Evolutionary conservation across 371 early-diverging fungal genomes (phyloP), one percentile per base, ranked within the genome.

Genomic region (Apophysomyces ossiformis): DNA sequence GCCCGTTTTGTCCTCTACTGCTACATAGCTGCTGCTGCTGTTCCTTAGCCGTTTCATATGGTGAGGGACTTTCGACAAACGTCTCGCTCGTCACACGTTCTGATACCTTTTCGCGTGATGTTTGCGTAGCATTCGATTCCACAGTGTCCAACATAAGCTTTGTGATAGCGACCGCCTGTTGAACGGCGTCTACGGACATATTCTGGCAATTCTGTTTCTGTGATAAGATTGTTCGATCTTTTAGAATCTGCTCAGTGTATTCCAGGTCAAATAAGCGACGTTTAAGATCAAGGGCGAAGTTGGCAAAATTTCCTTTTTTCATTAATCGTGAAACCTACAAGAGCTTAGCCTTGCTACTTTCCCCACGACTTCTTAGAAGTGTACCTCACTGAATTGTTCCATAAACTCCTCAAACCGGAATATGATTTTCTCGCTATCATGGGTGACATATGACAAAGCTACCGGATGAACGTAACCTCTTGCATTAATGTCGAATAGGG

Each of bases 381-480:
- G 54, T 73, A 75, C 80, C 61, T 74, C 69, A 37, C 70, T 74
- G 37, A 82, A 82, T 18, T 70, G 62, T 11, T 75, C 74, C 73
- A 74, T 78, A 26, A 83, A 68, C 1, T 78, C 76, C 32, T 83
- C 82, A 56, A 82, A 85, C 6, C 83, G 70, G 2, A 69, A 60
- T 7, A 85, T 18, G 26, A 84, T 84, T 60, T 85, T 87, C 58
- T 82, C 65, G 4, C 82, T 74, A 63, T 87, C 85, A 57, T 78
- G 59, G 4, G 85, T 83, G 59, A 87, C 77, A 67, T 85, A 87
- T 0, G 87, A 85, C 43, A 87, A 66, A 9, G 83, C 76, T 12
- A 87, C 83, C 2, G 87, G 87, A 47, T 85, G 82, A 5, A 87
- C 87, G 64, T 84, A 87, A 7, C 87, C 87, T 69, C 87, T 73